Base-by-base conservation (phyloP, 352 stramenopile genomes). In the Pythium dissimile region DNA sequence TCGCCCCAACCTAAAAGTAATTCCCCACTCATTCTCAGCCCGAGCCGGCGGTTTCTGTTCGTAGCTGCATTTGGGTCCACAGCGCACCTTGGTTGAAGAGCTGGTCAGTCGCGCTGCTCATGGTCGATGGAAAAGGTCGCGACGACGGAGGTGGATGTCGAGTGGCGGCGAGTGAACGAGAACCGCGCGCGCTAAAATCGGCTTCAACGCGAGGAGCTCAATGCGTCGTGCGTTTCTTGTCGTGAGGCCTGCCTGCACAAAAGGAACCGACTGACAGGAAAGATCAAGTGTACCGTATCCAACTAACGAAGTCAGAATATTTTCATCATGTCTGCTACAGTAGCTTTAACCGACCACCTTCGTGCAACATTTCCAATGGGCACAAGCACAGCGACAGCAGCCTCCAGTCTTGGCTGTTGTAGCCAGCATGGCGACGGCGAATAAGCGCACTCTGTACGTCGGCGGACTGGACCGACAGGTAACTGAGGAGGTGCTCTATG, bases 381-480 rank as follows among this genome's bases (percentile, higher is more conserved):
- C n/a, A 16, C 26, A 21, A 23, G 2, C 4, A 18, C 20, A 27
- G 13, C 8, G n/a, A 9, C 27, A 37, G 13, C 13, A 50, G 23
- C 26, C 9, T 11, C 43, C 26, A 35, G 11, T 35, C 18, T 3
- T 12, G 23, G 12, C 5, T 50, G 26, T 8, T 23, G 21, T 20
- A 20, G 12, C 15, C 3, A 56, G 20, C n/a, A 70, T 69, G 64
- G 43, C 42, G 57, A 51, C 60, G 23, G 28, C 47, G 13, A 83
- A 84, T 61, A 89, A 88, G 71, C 75, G 80, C 26, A 73, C 64
- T 60, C 74, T 98, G 28, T 97, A 97, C 65, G 90, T 97, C 15
- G 93, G 92, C 47, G 92, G 92, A 3, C 68, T 98, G 49, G 85
- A 93, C 48, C 80, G 86, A 30, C 78, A 92, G 34, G 90, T 97